These are phyloP conservation scores for Phytophthora quininea DNA, from an alignment of 352 stramenopile species.

Conservation along the genomic window DNA sequence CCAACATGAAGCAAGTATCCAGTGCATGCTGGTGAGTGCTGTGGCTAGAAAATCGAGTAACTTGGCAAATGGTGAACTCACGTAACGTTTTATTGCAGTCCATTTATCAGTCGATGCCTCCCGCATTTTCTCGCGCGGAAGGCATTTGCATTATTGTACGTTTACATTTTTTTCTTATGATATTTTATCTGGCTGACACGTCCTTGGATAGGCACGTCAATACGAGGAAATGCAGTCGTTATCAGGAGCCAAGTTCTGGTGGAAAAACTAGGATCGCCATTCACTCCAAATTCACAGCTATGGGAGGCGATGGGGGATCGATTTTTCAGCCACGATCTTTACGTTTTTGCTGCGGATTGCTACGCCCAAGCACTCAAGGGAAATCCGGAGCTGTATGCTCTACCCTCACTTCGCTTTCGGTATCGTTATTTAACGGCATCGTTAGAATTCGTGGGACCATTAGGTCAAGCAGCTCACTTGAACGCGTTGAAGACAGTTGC, in stretches of 20 bases:
- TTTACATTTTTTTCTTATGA: neutral
- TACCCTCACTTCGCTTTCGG: constrained; percentile 23
- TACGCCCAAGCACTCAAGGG: constrained; percentile 21
- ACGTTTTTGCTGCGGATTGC: constrained; percentile 45
- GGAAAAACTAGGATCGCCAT: constrained; percentile 27
- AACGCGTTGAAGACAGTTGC: constrained; percentile 27
- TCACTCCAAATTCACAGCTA: neutral
- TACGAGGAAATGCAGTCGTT: constrained; percentile 38
- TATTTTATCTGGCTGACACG: neutral
- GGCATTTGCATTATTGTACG: constrained; percentile 56
- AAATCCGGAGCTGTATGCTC: neutral
- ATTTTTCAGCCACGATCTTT: constrained; percentile 40
- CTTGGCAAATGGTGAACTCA: too few relatives aligned
- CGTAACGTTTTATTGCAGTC: constrained; percentile 19
- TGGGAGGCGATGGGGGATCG: constrained; percentile 31
- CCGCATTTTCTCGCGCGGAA: constrained; percentile 47
- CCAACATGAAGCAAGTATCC: constrained; percentile 39
- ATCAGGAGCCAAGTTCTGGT: constrained; percentile 40
- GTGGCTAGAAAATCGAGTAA: too few relatives aligned
- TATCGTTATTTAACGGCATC: constrained; percentile 35
- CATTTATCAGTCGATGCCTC: constrained; percentile 53
- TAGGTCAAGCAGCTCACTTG: constrained; percentile 15
- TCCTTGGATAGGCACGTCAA: constrained; percentile 28
- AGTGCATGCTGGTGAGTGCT: constrained; percentile 41
- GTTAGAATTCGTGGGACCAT: constrained; percentile 27